Base-by-base conservation (phyloP, 192 early-diverging fungal genomes). In the Rhizoclosmatium sp. region DNA sequence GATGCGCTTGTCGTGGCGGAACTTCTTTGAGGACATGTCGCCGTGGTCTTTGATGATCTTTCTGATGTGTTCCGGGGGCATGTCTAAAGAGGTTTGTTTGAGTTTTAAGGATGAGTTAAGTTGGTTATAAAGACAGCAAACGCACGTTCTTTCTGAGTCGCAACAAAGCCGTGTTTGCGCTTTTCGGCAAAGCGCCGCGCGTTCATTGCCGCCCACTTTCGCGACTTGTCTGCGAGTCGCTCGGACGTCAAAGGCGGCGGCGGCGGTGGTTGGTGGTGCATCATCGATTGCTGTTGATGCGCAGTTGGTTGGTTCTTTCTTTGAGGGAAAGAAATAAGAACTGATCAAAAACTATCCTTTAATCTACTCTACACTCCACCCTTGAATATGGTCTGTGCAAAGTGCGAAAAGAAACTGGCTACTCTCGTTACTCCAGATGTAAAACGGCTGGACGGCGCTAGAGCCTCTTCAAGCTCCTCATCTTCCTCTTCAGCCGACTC, bases 31-130 rank as follows among this genome's bases (percentile, higher is more conserved):
- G 23, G 96, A 95, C 98, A 99, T 99, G 87, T 99, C 98, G 62
- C 98, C 98, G 79, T 98, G 98, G 81, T 99, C 98, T 82, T 95
- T 96, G 83, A 98, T 96, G 84, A 99, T 98, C 81, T 99, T 98
- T 76, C 98, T 84, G 60, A 98, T 87, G 86, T 98, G 96, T 78
- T 98, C 97, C 47, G 95, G 94, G 41, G 98, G 98, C 97, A 99
- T 98, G 75, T 95, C 91, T 67, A n/a, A n/a, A n/a, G n/a, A n/a
- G n/a, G n/a, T 31, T 31, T 31, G 31, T 31, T 31, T 31, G 31
- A 31, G 31, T 31, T 31, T 31, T 31, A 31, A 31, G 31, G 31
- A 31, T 31, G 31, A 31, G 31, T 31, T 31, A 0, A 31, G 31
- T 0, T 31, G 31, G 31, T 0, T 31, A 31, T 0, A 31, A 31